Evolutionary conservation across 1,284 basidiomycete genomes (phyloP).

Genomic region (Trichosporon inkin): DNA sequence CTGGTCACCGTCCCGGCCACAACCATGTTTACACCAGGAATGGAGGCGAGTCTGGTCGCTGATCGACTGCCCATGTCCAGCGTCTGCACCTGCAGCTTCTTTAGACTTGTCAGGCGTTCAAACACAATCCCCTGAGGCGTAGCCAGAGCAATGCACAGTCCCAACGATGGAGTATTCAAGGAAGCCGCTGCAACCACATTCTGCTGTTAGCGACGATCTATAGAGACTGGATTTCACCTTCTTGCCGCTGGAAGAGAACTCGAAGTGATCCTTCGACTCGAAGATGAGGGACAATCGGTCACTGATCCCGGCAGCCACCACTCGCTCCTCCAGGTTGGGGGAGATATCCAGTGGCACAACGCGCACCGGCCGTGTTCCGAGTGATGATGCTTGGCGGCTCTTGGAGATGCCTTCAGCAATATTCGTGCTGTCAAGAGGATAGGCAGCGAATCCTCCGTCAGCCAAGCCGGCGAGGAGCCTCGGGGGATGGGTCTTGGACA

Average conservation of each 20-base stretch:
- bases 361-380: slow-evolving; percentile 36
- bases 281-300: slow-evolving; percentile 52
- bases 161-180: slow-evolving; percentile 55
- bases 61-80: slow-evolving; percentile 66
- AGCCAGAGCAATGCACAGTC: slow-evolving; percentile 60
- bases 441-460: slow-evolving; percentile 71
- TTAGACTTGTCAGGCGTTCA: slow-evolving; percentile 63
- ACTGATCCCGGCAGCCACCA: slow-evolving; percentile 38
- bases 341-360: slow-evolving; percentile 13
- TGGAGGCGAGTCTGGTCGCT: slow-evolving; percentile 62
- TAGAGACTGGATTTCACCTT: slow-evolving; percentile 55
- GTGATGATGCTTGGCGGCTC: slow-evolving; percentile 49
- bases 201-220: slow-evolving; percentile 48
- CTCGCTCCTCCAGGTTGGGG: slow-evolving; percentile 27
- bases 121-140: slow-evolving; percentile 60
- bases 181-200: slow-evolving; percentile 59
- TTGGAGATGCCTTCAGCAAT: slow-evolving; percentile 26
- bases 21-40: slow-evolving; percentile 57
- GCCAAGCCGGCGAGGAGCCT: slow-evolving; percentile 72
- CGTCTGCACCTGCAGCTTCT: slow-evolving; percentile 75
- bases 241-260: slow-evolving; percentile 65
- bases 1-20: slow-evolving; percentile 61
- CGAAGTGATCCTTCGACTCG: slow-evolving; percentile 63
- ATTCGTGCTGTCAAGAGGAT: slow-evolving; percentile 43
- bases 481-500: slow-evolving; percentile 37